Base-by-base conservation (phyloP, 129 eudicot genomes). In the Escallonia rubra region DNA sequence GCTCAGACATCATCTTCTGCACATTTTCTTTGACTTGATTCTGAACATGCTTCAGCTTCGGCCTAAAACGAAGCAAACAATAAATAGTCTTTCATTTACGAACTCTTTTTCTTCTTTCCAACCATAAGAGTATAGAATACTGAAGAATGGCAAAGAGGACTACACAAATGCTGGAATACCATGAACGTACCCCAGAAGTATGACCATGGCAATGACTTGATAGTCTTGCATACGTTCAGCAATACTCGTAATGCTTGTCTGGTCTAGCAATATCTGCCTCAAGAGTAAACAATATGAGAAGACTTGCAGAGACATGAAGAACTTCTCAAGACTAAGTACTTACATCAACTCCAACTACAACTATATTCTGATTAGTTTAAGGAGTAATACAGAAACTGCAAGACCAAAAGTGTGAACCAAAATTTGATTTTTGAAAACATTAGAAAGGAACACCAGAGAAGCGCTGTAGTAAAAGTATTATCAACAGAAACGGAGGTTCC, bases 131-230 rank as follows among this genome's bases (percentile, higher is more conserved):
- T 46, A 61, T 14, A 41, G 43, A 43, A 42, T 9, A 5, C 63
- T 10, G 16, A 23, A 58, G 40, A 11, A 49, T 12, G 44, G 43
- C 2, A 46, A 46, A 46, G 8, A 9, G 1, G 50, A 5, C 34
- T 1, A 46, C 6, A 54, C 14, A 54, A 4, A 54, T 54, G 34
- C 7, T 15, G 12, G 57, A 39, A 6, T 6, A 54, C 50, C 6
- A 46, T 43, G 9, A 10, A 65, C 76, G 38, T 74, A 93, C 98
- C 98, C 98, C 72, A 86, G 61, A 46, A 93, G 66, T 68, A 93
- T 79, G 42, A 93, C 75, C 98, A 86, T 93, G 45, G 98, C 96
- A 45, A 89, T 80, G 48, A 85, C 95, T 86, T 93, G 96, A 76
- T 93, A 93, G 55, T 81, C 90, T 34, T 89, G 86, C 87, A 93